Base-by-base conservation (phyloP, 1,139 yeast species). In the Arxiozyma heterogenica region DNA sequence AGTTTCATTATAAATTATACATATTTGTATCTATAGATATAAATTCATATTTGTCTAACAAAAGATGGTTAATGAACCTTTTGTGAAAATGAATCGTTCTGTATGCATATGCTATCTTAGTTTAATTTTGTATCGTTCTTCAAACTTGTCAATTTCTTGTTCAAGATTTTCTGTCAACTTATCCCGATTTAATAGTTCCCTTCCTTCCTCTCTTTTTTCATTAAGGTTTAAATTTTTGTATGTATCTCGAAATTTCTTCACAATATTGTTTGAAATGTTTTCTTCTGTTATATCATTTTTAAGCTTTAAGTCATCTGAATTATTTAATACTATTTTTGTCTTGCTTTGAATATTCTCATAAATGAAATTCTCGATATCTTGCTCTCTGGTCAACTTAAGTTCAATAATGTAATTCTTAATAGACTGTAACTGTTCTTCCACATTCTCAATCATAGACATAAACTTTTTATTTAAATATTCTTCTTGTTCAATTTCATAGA, bases 401-500 rank as follows among this genome's bases (percentile, higher is more conserved):
- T 67, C 70, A 18, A 63, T 58, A 5, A 66, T 58, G 49, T 65
- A 66, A 47, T 62, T 61, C 51, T 63, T 61, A 12, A 67, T 64
- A 1, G 69, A 65, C 27, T 52, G 53, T 11, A 67, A 50, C 52
- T 66, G 66, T 25, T 66, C 70, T 21, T 60, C 59, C 21, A 67
- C 61, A 52, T 61, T 64, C 49, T 57, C 60, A 2, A 66, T 61
- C 22, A 66, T 56, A 7, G 52, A 50, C 56, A 62, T 55, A 12
- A 66, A 55, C 49, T 63, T 63, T n/a, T 51, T 56, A 51, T 65
- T 61, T 38, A 66, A 53, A 51, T 64, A 67, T 48, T 65, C 69
- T 47, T 65, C 65, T 42, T 64, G 62, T 53, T 67, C 65, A 41
- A 67, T 66, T 46, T 63, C 60, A 49, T 65, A 64, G 7, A 67